Evolutionary conservation across 345 rosid species (phyloP).

Genomic region (Camelina laxa): DNA sequence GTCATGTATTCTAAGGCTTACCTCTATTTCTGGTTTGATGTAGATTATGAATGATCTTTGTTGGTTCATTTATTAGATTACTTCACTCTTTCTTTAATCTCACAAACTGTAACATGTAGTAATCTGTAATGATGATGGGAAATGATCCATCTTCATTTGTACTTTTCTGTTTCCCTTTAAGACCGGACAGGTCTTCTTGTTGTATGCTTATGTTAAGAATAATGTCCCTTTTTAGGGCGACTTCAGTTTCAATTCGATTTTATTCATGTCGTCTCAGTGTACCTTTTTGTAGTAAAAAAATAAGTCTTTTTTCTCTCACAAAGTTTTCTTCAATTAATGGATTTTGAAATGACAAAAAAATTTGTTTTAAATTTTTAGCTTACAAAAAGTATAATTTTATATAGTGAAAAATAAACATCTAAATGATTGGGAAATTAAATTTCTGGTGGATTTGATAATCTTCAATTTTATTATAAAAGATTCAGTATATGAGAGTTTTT

Average conservation of each 20-base stretch:
- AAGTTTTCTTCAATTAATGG: too few species aligned
- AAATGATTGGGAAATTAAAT: too few species aligned
- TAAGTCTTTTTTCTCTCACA: background rate
- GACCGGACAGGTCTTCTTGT: slow-evolving; percentile 4
- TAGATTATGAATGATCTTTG: slow-evolving; percentile 48
- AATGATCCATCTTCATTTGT: slow-evolving; percentile 17
- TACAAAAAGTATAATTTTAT: too few species aligned
- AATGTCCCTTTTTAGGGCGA: slow-evolving; percentile 1
- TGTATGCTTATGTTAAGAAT: slow-evolving; percentile 4
- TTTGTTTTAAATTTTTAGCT: too few species aligned
- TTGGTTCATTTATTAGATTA: background rate
- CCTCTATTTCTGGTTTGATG: slow-evolving; percentile 91
- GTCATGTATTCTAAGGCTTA: slow-evolving; percentile 75
- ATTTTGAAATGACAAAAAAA: too few species aligned
- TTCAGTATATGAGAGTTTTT: background rate
- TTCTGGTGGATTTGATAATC: background rate
- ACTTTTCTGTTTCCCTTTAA: slow-evolving; percentile 1
- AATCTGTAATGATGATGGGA: slow-evolving; percentile 26
- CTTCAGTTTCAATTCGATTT: background rate
- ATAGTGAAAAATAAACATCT: too few species aligned
- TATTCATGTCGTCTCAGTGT: background rate
- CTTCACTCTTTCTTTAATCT: background rate
- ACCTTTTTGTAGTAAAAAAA: background rate
- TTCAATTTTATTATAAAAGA: background rate
- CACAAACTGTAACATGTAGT: slow-evolving; percentile 31